A percentile compares a stretch with the other conserved stretches of the same genome.
Conservation (phyloP, 768 basidiomycete species). For the Pleurotus sapidus region DNA sequence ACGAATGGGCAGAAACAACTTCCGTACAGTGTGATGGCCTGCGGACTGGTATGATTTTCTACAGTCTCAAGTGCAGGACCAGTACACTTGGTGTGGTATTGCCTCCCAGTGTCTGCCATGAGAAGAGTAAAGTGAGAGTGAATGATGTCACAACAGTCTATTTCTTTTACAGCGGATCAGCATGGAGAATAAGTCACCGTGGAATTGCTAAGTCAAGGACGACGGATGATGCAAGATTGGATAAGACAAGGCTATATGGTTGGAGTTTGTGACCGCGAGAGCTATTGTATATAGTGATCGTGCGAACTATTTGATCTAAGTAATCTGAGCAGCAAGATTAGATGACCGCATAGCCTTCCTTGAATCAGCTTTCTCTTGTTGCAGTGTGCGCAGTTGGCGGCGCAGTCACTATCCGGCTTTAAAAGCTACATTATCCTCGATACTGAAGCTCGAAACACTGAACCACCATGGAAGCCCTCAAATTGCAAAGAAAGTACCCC, state of each 20-base stretch:
- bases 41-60: constrained; percentile 39
- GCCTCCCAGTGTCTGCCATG: constrained; percentile 18
- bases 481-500: constrained; percentile 89
- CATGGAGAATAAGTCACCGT: no score
- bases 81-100: constrained; percentile 38
- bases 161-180: no score
- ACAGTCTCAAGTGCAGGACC: constrained; percentile 55
- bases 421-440: neutral
- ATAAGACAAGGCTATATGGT: no score
- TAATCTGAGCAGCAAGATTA: neutral
- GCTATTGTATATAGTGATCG: neutral
- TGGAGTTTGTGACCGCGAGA: no score
- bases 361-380: neutral
- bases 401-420: neutral
- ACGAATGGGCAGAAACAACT: constrained; percentile 83
- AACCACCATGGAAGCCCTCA: constrained; percentile 71
- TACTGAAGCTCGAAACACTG: neutral
- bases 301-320: neutral
- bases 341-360: constrained; percentile 1
- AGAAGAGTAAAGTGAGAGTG: no score
- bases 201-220: no score
- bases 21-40: constrained; percentile 65
- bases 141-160: no score
- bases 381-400: constrained; percentile 4
- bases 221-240: no score